Percentiles rank a stretch among this genome's conserved stretches.
These are phyloP conservation scores for Agroathelia rolfsii DNA, from an alignment of 1,284 basidiomycete genomes.

Conservation along the genomic window DNA sequence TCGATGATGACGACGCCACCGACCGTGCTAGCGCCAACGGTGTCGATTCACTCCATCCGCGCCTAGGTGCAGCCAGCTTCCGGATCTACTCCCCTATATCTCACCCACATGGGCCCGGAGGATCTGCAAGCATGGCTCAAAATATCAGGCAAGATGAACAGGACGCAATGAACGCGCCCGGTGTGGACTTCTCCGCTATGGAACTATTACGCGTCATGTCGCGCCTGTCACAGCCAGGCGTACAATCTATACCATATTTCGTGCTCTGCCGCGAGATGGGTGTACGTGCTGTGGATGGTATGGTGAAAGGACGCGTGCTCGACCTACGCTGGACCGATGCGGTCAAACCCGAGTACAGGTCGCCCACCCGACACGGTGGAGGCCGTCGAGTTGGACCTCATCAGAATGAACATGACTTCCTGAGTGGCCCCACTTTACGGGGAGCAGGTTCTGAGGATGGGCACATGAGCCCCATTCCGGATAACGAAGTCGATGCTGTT, in stretches of 20 bases:
- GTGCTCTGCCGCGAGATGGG: conserved; percentile 69
- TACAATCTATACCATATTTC: conserved; percentile 62
- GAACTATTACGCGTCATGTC: conserved; percentile 69
- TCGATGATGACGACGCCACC: conserved; percentile 10
- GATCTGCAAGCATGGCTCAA: conserved; percentile 1
- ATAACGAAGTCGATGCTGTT: no score
- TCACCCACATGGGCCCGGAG: conserved; percentile 24
- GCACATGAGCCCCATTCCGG: conserved; percentile 33
- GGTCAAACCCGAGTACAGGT: conserved; percentile 24
- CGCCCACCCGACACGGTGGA: conserved; percentile 11
- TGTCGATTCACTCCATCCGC: conserved; percentile 42
- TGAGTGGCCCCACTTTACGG: conserved; percentile 25
- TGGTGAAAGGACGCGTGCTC: conserved; percentile 65
- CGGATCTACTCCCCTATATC: conserved; percentile 50
- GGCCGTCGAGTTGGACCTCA: conserved; percentile 19
- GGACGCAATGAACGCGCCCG: conserved; percentile 23
- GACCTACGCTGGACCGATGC: conserved; percentile 70
- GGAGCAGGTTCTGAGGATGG: conserved; percentile 31
- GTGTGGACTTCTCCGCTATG: conserved; percentile 57
- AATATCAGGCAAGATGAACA: neutral
- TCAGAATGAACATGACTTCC: conserved; percentile 7
- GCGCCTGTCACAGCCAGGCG: conserved; percentile 50
- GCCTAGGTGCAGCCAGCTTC: conserved; percentile 50
- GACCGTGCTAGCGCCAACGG: conserved; percentile 25
- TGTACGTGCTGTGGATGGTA: conserved; percentile 68